phyloP scores from a whole-genome alignment of 192 early-diverging fungal genomes.

The Backusella morwellensis region DNA sequence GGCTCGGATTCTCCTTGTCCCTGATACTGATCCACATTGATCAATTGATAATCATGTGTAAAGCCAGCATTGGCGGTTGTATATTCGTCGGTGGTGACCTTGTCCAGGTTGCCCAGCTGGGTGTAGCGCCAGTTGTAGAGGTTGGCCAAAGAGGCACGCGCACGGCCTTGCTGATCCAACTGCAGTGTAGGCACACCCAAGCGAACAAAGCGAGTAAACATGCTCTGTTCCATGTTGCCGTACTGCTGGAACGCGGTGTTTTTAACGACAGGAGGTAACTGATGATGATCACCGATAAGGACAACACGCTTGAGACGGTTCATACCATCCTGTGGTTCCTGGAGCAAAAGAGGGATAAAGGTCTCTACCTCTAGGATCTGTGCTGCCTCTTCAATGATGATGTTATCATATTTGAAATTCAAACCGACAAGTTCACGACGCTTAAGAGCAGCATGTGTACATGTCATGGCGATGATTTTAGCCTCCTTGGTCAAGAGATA shows the following conservation, averaged over 20 bases:
- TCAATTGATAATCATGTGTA: slow-evolving; percentile 80
- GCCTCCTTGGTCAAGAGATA: slow-evolving; percentile 96
- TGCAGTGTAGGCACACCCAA: slow-evolving; percentile 91
- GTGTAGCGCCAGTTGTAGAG: slow-evolving; percentile 89
- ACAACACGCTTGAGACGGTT: slow-evolving; percentile 85
- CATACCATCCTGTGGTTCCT: slow-evolving; percentile 62
- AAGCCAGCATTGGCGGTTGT: slow-evolving; percentile 82
- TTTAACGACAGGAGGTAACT: slow-evolving; percentile 95
- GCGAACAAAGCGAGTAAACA: slow-evolving; percentile 90
- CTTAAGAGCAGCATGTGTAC: slow-evolving; percentile 92
- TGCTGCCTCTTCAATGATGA: slow-evolving; percentile 97
- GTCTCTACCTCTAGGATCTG: slow-evolving; percentile 95
- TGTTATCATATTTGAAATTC: slow-evolving; percentile 93
- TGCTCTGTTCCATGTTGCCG: slow-evolving; percentile 91
- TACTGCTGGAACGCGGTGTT: slow-evolving; percentile 80
- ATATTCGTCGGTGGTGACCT: slow-evolving; percentile 52
- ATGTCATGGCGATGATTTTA: slow-evolving; percentile 96
- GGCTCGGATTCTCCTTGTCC: slow-evolving; percentile 87
- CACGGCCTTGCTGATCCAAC: slow-evolving; percentile 87
- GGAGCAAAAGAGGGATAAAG: slow-evolving; percentile 88
- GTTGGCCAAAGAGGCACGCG: slow-evolving; percentile 73
- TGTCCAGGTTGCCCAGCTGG: slow-evolving; percentile 66
- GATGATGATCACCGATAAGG: slow-evolving; percentile 97
- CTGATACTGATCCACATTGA: slow-evolving; percentile 79
- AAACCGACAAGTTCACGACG: slow-evolving; percentile 80